Conservation (phyloP, 495 filamentous ascomycete species). For the Penicillium lividum region DNA sequence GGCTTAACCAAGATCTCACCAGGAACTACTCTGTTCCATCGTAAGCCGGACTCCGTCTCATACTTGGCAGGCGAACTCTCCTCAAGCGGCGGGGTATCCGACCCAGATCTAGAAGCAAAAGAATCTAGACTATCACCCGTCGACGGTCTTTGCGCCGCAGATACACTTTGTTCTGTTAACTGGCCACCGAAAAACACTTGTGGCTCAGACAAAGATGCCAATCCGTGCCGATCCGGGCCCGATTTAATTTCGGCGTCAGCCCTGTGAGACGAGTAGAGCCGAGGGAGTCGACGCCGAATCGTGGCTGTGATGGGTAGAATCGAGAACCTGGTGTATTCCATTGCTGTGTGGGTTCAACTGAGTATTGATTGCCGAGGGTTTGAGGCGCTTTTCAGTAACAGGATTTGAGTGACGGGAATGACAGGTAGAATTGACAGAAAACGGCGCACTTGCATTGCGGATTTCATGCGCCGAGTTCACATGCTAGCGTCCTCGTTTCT, state of each 20-base stretch:
- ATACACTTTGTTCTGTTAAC: background rate
- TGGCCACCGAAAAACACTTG: constrained; percentile 14
- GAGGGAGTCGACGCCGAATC: constrained; percentile 33
- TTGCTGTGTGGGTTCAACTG: background rate
- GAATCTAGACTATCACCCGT: constrained; percentile 24
- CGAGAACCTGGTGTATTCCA: constrained; percentile 35
- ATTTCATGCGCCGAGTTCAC: constrained; percentile 19
- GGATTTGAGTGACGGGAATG: background rate
- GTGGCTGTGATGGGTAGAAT: constrained; percentile 35
- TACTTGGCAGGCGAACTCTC: constrained; percentile 26
- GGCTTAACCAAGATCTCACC: constrained; percentile 27
- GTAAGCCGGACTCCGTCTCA: constrained; percentile 40
- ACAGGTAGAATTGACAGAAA: constrained; percentile 20
- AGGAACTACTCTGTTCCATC: constrained; percentile 43
- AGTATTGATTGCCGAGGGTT: background rate
- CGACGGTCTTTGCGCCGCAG: constrained; percentile 17
- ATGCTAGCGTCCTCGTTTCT: constrained; percentile 18
- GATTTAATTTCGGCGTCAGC: constrained; percentile 14
- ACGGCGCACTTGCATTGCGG: constrained; percentile 15
- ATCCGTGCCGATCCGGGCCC: constrained; percentile 13
- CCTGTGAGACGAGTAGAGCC: constrained; percentile 27
- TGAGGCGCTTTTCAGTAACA: background rate
- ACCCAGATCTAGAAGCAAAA: constrained; percentile 18
- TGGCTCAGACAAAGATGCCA: constrained; percentile 23
- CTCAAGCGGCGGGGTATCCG: constrained; percentile 16